Percentiles rank a stretch among this genome's conserved stretches.
Evolutionary conservation across 495 filamentous ascomycete genomes (phyloP).

Genomic region (Penicillium riverlandense): DNA sequence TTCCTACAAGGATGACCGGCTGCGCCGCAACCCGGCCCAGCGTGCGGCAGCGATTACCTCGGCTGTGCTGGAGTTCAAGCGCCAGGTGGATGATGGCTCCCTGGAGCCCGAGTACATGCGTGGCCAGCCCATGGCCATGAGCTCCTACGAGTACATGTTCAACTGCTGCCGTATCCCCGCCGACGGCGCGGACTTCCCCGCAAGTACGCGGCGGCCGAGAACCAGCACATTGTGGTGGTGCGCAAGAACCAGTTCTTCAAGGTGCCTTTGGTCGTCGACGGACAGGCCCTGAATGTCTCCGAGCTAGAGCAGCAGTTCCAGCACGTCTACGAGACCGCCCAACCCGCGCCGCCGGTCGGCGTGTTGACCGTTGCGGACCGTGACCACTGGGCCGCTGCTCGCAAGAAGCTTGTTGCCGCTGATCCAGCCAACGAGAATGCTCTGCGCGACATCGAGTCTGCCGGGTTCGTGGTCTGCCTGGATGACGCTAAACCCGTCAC

Average conservation of each 20-base stretch:
- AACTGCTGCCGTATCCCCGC: slow-evolving; percentile 85
- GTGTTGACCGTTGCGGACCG: slow-evolving; percentile 86
- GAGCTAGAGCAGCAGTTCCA: slow-evolving; percentile 87
- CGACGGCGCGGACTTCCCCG: slow-evolving; percentile 74
- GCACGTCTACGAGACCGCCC: slow-evolving; percentile 72
- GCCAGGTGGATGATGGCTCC: slow-evolving; percentile 71
- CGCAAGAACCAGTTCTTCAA: slow-evolving; percentile 98
- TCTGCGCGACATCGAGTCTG: slow-evolving; percentile 78
- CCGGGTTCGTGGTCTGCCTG: slow-evolving; percentile 87
- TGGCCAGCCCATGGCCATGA: slow-evolving; percentile 91
- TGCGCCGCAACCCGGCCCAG: slow-evolving; percentile 80
- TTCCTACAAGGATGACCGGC: slow-evolving; percentile 89
- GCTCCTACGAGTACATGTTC: slow-evolving; percentile 98
- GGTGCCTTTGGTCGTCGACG: slow-evolving; percentile 65
- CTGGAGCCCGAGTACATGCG: slow-evolving; percentile 99
- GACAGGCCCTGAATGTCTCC: slow-evolving; percentile 71
- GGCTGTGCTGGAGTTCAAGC: slow-evolving; percentile 86
- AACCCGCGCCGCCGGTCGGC: slow-evolving; percentile 67
- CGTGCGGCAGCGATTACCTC: slow-evolving; percentile 86
- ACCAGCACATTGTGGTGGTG: slow-evolving; percentile 81
- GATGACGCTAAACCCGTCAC: slow-evolving; percentile 92
- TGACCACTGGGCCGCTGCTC: slow-evolving; percentile 84
- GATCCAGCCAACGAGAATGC: slow-evolving; percentile 67
- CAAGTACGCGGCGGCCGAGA: slow-evolving; percentile 66
- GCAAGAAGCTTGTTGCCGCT: slow-evolving; percentile 66